phyloP scores from a whole-genome alignment of 2,329 filamentous ascomycete genomes.

The Diplocarpon rosae region DNA sequence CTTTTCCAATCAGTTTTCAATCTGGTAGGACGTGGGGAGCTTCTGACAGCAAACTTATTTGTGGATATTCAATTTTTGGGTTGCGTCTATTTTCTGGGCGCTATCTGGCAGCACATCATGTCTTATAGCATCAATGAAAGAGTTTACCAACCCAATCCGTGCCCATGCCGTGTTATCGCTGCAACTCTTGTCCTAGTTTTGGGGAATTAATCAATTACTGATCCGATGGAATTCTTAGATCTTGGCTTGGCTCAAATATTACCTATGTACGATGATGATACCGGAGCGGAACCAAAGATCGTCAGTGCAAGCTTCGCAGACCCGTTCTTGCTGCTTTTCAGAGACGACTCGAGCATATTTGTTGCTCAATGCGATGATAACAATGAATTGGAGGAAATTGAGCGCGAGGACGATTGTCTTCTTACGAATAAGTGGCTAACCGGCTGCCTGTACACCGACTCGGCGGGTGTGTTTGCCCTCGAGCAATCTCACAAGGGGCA shows the following conservation, averaged over 20 bases:
- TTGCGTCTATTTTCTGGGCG: conserved; percentile 21
- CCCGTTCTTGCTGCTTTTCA: conserved; percentile 71
- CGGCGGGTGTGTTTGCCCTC: conserved; percentile 41
- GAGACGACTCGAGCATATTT: conserved; percentile 72
- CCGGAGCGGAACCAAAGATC: conserved; percentile 67
- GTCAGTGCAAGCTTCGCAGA: conserved; percentile 76
- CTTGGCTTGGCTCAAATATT: conserved; percentile 84
- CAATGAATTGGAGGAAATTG: conserved; percentile 76
- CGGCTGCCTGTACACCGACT: conserved; percentile 73
- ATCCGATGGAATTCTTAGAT: conserved; percentile 38
- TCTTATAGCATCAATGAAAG: conserved; percentile 33
- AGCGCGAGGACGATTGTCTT: conserved; percentile 47
- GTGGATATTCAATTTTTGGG: conserved; percentile 3
- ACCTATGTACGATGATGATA: conserved; percentile 85
- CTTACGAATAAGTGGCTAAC: conserved; percentile 63
- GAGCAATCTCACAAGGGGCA: conserved; percentile 30
- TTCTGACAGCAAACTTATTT: too few species aligned
- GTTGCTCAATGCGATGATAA: conserved; percentile 70
- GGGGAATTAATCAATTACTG: conserved; percentile 10
- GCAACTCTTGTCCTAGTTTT: too few species aligned
- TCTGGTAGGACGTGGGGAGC: conserved; percentile 1
- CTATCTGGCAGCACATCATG: conserved; percentile 27
- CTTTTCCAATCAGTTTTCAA: background rate
- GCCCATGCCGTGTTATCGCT: conserved; percentile 20
- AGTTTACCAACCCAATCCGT: conserved; percentile 23